A percentile compares a stretch with the other conserved stretches of the same genome.
phyloP scores from a whole-genome alignment of 2,329 filamentous ascomycete species.

The Aspergillus udagawae region DNA sequence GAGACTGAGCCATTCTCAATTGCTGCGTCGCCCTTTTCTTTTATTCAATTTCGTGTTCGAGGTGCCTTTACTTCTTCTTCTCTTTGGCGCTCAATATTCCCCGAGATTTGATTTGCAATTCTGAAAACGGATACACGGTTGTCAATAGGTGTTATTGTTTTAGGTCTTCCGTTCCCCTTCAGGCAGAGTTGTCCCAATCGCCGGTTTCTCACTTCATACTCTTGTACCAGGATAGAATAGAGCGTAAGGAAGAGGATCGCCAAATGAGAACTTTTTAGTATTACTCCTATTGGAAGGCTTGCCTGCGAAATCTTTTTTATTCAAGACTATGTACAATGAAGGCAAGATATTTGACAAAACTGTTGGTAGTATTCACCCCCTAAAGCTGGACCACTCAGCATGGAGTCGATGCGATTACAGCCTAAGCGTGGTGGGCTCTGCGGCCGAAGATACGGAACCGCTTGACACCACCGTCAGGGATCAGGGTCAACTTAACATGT shows the following conservation, averaged over 20 bases:
- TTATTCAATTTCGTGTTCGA: not conserved
- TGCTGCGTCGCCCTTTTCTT: not conserved
- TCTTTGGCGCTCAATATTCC: not conserved
- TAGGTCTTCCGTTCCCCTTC: not conserved
- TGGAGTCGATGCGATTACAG: not conserved
- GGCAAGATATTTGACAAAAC: not conserved
- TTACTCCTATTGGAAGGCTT: not conserved
- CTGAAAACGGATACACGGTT: too few relatives aligned
- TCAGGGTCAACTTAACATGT: slow-evolving; percentile 86
- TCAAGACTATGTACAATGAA: slow-evolving; percentile 1
- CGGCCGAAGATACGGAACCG: slow-evolving; percentile 72
- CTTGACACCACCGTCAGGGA: slow-evolving; percentile 92
- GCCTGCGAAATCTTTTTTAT: not conserved
- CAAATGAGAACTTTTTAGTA: too few relatives aligned
- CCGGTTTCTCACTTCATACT: too few relatives aligned
- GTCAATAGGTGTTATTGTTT: not conserved
- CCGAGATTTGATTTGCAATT: not conserved
- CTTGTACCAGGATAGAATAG: not conserved
- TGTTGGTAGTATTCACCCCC: not conserved
- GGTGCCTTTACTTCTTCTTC: not conserved
- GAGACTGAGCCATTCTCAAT: not conserved
- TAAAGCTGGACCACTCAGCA: not conserved
- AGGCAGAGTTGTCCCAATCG: too few relatives aligned
- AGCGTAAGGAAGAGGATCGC: not conserved
- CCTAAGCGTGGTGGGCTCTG: slow-evolving; percentile 28